Evolutionary conservation across 2,329 filamentous ascomycete species (phyloP).

Genomic region (Penicillium sp.): DNA sequence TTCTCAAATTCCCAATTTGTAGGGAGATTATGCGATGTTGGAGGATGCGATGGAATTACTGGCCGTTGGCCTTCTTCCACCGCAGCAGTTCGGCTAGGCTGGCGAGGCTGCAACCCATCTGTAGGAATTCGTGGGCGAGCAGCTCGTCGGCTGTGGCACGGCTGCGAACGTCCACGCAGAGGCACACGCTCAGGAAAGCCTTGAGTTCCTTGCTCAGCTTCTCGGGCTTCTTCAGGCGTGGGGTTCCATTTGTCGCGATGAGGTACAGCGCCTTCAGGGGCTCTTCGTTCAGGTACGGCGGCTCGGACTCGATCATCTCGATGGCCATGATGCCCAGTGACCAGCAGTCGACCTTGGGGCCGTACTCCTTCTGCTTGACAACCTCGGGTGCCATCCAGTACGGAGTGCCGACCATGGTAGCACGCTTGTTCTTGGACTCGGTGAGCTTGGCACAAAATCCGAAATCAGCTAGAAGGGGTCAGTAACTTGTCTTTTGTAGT

Average conservation of each 20-base stretch:
- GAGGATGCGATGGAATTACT: constrained; percentile 25
- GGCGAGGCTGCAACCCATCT: constrained; percentile 78
- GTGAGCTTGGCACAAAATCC: constrained; percentile 99
- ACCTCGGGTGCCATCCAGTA: constrained; percentile 99
- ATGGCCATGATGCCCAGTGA: constrained; percentile 99
- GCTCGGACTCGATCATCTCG: constrained; percentile 99
- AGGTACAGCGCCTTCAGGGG: constrained; percentile 95
- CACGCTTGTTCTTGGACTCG: constrained; percentile 92
- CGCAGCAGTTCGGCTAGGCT: constrained; percentile 84
- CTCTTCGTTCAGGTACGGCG: constrained; percentile 96
- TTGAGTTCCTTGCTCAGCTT: constrained; percentile 98
- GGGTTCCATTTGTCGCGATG: constrained; percentile 96
- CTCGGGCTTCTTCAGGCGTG: constrained; percentile 95
- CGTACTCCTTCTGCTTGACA: constrained; percentile 98
- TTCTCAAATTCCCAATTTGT: constrained; percentile 9
- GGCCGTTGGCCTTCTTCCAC: constrained; percentile 52
- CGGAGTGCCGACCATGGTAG: constrained; percentile 97
- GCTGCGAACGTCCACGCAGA: constrained; percentile 95
- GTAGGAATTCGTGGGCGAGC: constrained; percentile 88
- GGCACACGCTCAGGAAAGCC: constrained; percentile 90
- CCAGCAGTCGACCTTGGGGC: constrained; percentile 98
- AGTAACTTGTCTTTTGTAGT: constrained; percentile 4
- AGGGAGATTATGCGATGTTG: background rate
- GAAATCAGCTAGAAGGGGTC: constrained; percentile 74
- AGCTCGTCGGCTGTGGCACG: constrained; percentile 89